phyloP scores from a whole-genome alignment of 805 yeast species.

The Candida pseudoglaebosa region DNA sequence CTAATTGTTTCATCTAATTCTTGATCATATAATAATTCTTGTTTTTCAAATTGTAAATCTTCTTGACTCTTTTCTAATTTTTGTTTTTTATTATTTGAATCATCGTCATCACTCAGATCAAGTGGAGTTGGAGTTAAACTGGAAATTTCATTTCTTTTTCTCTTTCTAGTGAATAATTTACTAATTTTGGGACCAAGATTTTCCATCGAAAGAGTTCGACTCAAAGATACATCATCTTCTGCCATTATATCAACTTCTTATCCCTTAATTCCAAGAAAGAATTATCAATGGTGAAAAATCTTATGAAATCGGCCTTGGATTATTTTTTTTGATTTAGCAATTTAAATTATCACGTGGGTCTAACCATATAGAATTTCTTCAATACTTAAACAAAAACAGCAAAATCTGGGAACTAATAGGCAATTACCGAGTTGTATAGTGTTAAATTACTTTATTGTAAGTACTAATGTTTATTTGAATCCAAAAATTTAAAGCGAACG shows the following conservation, averaged over 20 bases:
- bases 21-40: conserved; percentile 60
- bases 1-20: conserved; percentile 66
- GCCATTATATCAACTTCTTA: no score
- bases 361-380: neutral
- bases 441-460: no score
- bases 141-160: conserved; percentile 16
- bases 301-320: neutral
- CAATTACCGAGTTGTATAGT: no score
- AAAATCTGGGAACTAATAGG: no score
- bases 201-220: conserved; percentile 38
- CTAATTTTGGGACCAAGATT: conserved; percentile 34
- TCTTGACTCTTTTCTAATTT: conserved; percentile 23
- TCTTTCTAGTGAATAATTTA: conserved; percentile 28
- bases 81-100: conserved; percentile 9
- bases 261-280: neutral
- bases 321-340: neutral
- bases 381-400: no score
- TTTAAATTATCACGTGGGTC: neutral
- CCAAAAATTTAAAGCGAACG: no score
- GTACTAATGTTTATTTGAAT: no score
- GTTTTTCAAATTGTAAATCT: conserved; percentile 32
- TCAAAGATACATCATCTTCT: conserved; percentile 14
- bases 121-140: conserved; percentile 14
- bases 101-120: conserved; percentile 15
- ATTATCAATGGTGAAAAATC: neutral